Evolutionary conservation across 2,329 filamentous ascomycete genomes (phyloP), one percentile per base, ranked within the genome.

Genomic region (Neophaeococcomyces aloes): DNA sequence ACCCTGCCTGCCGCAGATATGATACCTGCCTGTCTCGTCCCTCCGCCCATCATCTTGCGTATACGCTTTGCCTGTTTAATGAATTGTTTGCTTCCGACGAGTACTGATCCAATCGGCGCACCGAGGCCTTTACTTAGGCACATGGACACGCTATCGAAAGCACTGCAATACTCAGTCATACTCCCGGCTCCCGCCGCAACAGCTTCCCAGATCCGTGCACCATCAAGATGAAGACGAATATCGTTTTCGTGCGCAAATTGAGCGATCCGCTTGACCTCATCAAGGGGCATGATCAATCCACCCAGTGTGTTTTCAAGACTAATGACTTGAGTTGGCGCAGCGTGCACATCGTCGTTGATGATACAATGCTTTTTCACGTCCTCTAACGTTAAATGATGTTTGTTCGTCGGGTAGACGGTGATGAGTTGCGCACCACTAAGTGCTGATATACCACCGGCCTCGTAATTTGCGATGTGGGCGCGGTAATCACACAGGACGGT

Each of bases 61-160:
- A 87, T 72, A 78, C 83, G 84, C n/a, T 82, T 67, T 3, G 80
- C 78, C 41, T 79, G 76, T 56, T 77, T 76, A 55, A 85, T 72
- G 51, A 80, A 75, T 1, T 64, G 61, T 44, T 68, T 65, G 3
- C 61, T 63, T 4, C 78, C 78, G 1, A 87, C 76, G 8, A 91
- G 64, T 25, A 91, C 78, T 56, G 79, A 83, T 3, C 86, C 86
- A 36, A 88, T 79, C 0, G 86, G 86, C 0, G 86, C 86, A 3
- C 85, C 86, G 0, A 93, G 72, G 0, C 84, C 85, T 60, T 93
- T 93, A 35, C 79, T 83, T 57, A 93, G 86, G 59, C 84, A 89
- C 18, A 91, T 65, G 51, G 75, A 84, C 10, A 89, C 68, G 41
- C 77, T 85, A 57, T 93, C 83, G 56, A 87, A 83, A 45, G 78